Evolutionary conservation across 257 asterid genomes (phyloP).

Genomic region (Plectranthus barbatus): DNA sequence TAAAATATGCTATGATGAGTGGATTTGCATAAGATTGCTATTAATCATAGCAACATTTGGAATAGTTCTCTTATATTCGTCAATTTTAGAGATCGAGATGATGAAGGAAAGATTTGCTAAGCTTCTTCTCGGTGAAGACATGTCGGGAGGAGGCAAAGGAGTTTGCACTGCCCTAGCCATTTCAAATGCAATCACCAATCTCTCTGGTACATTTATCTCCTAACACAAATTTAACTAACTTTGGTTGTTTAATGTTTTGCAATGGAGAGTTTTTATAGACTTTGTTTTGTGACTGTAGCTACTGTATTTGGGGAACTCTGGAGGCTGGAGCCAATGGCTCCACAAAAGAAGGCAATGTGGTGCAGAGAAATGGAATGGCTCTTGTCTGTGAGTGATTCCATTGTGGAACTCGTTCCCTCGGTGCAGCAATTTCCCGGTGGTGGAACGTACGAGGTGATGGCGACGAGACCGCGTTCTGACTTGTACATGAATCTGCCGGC

Average conservation of each 20-base stretch:
- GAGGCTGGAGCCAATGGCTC: slow-evolving; percentile 92
- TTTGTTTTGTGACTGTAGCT: slow-evolving; percentile 35
- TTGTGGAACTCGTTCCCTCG: slow-evolving; percentile 90
- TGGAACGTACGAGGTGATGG: slow-evolving; percentile 85
- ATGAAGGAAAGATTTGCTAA: slow-evolving; percentile 95
- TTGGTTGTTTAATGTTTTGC: background rate
- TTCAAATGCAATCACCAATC: slow-evolving; percentile 93
- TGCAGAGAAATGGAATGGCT: slow-evolving; percentile 94
- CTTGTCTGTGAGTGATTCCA: slow-evolving; percentile 78
- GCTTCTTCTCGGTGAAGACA: slow-evolving; percentile 94
- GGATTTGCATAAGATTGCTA: background rate
- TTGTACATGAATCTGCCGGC: slow-evolving; percentile 86
- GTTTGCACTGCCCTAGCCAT: slow-evolving; percentile 91
- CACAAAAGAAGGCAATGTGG: slow-evolving; percentile 90
- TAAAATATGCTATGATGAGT: background rate
- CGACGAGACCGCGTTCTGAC: slow-evolving; percentile 70
- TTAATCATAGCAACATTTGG: background rate
- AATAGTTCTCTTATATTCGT: background rate
- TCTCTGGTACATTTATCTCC: slow-evolving; percentile 53
- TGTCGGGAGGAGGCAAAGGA: slow-evolving; percentile 99
- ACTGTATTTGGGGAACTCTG: slow-evolving; percentile 90
- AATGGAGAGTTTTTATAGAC: background rate
- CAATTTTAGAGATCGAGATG: slow-evolving; percentile 59
- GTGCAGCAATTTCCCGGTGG: slow-evolving; percentile 76
- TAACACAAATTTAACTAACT: background rate